Base-by-base conservation (phyloP, 805 yeast species). In the Saccharomycopsis sp. region DNA sequence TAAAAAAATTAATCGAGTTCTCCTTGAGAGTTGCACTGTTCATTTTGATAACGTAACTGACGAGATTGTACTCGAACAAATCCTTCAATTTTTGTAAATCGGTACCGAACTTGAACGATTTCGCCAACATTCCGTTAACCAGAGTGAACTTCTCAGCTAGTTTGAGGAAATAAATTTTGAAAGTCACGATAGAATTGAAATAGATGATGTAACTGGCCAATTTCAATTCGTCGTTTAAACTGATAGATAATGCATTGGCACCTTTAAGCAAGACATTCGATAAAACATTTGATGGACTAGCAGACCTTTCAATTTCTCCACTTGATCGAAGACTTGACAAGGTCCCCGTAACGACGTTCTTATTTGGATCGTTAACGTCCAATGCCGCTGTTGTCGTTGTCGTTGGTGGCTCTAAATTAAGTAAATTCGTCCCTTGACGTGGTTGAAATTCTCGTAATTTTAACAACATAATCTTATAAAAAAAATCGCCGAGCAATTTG, bases 131-230 rank as follows among this genome's bases (percentile, higher is more conserved):
- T n/a, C 43, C 56, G 4, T 58, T 28, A 11, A 33, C 31, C 14
- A 21, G 31, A 21, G 48, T 22, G 50, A 57, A 14, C 53, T 74
- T 72, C n/a, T 59, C 63, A 7, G 79, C 53, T 31, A 85, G 61
- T 46, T 74, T 76, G 9, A 63, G 59, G 27, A 84, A 67, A 55
- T 85, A 84, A 5, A 66, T 69, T 19, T 74, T 70, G 20, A 84
- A 79, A 35, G 80, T 63, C 8, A 81, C 77, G 3, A 88, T 66
- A 1, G 94, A 80, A 61, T 90, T 89, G 48, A 88, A 65, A 47
- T 81, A 75, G 1, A 85, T 65, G 33, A 87, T 63, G 56, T 77
- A 88, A 13, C 74, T 75, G 26, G 76, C 70, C 13, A 85, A 59
- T 46, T 75, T 71, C 3, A 70, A 64, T 6, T 74, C 71, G 38